Base-by-base conservation (phyloP, 257 asterid genomes). In the Solanum sparsipilum region DNA sequence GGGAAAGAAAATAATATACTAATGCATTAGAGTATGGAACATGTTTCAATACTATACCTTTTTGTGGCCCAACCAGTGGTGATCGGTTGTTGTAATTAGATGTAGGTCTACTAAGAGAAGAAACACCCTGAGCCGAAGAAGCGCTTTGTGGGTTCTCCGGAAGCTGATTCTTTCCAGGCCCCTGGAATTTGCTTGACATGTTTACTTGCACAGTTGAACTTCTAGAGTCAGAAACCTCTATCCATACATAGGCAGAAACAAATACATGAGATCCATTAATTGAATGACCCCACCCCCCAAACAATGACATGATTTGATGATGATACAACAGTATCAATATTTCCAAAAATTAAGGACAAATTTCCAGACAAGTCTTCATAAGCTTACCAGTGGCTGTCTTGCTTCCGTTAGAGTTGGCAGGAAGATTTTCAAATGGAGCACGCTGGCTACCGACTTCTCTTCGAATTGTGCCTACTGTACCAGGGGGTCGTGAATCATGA, bases 81-180 rank as follows among this genome's bases (percentile, higher is more conserved):
- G 95, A 89, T 58, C 94, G 91, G 90, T 91, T 93, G 92, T 90
- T 94, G 92, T 91, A 94, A 79, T 91, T 93, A 76, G 97, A 94
- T 18, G 98, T 91, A 83, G 98, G 96, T 91, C 96, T 89, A 89
- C 95, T 91, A 88, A 88, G 89, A 90, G 97, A 84, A 87, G 96
- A 89, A 88, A 86, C 89, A 48, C 90, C 86, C 65, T 65, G 91
- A 89, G 91, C 88, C 85, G 91, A 93, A 74, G 95, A 85, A 65
- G 92, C 83, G 88, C 85, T 85, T 85, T 89, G 96, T 38, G 86
- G 85, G 89, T 93, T 75, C 86, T 94, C 98, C 25, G 82, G 74
- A 65, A 52, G 94, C 87, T 90, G 93, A 92, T 90, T 92, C 92
- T 94, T 93, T 88, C 91, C 96, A 81, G 70, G 88, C 70, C 88